Percentiles rank a stretch among this genome's conserved stretches.
These are phyloP conservation scores for Blastobotrys petasosporus DNA, from an alignment of 1,139 yeast species.

Conservation along the genomic window DNA sequence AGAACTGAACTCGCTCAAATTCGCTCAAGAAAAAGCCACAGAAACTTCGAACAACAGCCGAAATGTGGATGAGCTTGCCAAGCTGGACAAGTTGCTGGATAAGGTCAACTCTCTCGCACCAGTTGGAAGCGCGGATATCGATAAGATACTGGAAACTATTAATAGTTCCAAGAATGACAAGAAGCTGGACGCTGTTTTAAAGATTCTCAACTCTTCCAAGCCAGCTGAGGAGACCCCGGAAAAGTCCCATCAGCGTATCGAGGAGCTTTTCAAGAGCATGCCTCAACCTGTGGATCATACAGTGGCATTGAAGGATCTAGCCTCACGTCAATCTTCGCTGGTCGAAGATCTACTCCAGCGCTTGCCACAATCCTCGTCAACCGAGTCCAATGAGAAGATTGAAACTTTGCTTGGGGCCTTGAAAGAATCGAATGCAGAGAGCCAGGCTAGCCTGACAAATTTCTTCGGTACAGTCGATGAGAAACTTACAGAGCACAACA, in stretches of 20 bases:
- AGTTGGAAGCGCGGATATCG: background rate
- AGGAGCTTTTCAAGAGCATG: background rate
- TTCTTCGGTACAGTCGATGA: slow-evolving; percentile 4
- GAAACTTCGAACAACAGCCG: no score
- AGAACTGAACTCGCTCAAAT: background rate
- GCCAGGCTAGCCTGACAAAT: slow-evolving; percentile 1
- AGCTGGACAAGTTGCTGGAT: background rate
- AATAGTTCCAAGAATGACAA: background rate
- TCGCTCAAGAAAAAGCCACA: no score
- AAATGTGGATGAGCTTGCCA: no score
- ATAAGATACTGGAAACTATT: background rate
- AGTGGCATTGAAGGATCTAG: background rate
- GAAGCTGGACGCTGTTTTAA: background rate
- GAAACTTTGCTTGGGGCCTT: background rate
- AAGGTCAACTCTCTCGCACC: background rate
- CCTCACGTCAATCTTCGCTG: background rate
- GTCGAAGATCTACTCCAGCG: background rate
- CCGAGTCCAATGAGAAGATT: background rate
- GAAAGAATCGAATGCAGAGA: background rate
- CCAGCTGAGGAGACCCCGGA: no score
- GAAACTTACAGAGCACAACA: slow-evolving; percentile 3
- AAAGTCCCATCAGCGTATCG: no score
- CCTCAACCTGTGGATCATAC: background rate
- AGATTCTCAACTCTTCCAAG: no score
- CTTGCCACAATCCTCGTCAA: background rate